Evolutionary conservation across 2,329 filamentous ascomycete genomes (phyloP).

Genomic region (Aspergillus vadensis): DNA sequence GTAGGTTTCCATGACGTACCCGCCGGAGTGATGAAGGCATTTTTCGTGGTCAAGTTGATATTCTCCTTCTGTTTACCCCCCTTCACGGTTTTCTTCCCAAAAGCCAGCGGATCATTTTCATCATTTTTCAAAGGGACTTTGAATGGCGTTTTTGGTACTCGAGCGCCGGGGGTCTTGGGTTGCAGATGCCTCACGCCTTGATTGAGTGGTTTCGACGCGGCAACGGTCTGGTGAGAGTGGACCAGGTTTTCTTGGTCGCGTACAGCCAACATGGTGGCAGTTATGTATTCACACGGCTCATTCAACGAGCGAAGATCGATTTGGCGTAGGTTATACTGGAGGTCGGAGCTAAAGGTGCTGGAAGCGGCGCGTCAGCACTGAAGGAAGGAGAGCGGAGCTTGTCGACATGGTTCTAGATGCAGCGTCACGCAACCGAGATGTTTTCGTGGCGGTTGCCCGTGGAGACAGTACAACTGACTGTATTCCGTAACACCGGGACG

Average conservation of each 20-base stretch:
- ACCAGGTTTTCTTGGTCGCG: constrained; percentile 87
- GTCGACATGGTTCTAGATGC: constrained; percentile 27
- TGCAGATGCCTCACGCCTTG: constrained; percentile 63
- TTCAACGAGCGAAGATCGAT: constrained; percentile 15
- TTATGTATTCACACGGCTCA: constrained; percentile 21
- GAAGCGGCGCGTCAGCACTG: neutral
- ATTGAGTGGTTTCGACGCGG: constrained; percentile 70
- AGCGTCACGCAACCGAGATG: constrained; percentile 18
- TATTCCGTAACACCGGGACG: too few relatives aligned
- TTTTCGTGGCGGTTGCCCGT: constrained; percentile 42
- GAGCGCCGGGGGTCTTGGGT: constrained; percentile 77
- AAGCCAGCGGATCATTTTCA: constrained; percentile 70
- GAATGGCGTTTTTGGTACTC: constrained; percentile 79
- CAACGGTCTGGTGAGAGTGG: constrained; percentile 70
- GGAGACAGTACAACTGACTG: constrained; percentile 29
- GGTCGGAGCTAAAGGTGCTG: constrained; percentile 8
- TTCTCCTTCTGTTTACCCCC: constrained; percentile 61
- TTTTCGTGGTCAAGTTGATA: constrained; percentile 57
- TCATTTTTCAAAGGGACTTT: constrained; percentile 78
- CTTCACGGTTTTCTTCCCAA: constrained; percentile 62
- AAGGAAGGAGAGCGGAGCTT: neutral
- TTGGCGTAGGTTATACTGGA: neutral
- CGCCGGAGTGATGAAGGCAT: constrained; percentile 75
- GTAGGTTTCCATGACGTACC: constrained; percentile 55
- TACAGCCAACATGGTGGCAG: constrained; percentile 68